Evolutionary conservation across 1,284 basidiomycete species (phyloP).

Genomic region (Cystobasidiaceae sp.): DNA sequence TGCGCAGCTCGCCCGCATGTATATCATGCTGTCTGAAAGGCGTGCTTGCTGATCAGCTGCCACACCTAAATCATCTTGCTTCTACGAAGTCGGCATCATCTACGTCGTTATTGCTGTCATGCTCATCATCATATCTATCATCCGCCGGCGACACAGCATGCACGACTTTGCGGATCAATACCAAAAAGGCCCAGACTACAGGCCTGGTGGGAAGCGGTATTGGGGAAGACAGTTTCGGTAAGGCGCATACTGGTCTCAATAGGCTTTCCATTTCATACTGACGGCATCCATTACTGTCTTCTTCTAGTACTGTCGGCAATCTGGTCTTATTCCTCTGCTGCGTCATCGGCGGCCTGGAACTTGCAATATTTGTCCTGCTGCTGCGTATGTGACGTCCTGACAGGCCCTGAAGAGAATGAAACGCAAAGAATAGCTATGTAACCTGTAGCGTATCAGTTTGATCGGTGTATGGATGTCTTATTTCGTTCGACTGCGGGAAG

Average conservation of each 20-base stretch:
- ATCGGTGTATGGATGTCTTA: no score
- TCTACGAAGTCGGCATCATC: conserved; percentile 60
- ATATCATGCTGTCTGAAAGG: conserved; percentile 23
- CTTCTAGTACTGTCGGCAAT: conserved; percentile 16
- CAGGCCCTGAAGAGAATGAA: background rate
- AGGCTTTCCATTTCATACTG: background rate
- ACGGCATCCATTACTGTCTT: background rate
- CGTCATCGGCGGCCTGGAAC: conserved; percentile 19
- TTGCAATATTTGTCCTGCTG: conserved; percentile 17
- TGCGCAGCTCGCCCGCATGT: background rate
- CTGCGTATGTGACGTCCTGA: no score
- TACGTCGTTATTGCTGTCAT: conserved; percentile 61
- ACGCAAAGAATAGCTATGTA: no score
- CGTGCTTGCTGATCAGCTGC: background rate
- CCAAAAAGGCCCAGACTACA: background rate
- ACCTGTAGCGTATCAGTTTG: no score
- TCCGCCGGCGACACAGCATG: conserved; percentile 59
- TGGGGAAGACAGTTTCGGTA: conserved; percentile 31
- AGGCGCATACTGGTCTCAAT: background rate
- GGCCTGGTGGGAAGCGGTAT: conserved; percentile 23
- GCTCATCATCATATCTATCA: conserved; percentile 59
- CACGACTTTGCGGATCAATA: conserved; percentile 67
- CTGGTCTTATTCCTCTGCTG: conserved; percentile 21
- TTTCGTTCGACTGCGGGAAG: no score
- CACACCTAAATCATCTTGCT: conserved; percentile 23